A percentile compares a stretch with the other conserved stretches of the same genome.
Evolutionary conservation across 73 alveolate species (phyloP).

Genomic region (Effrenium voratum): DNA sequence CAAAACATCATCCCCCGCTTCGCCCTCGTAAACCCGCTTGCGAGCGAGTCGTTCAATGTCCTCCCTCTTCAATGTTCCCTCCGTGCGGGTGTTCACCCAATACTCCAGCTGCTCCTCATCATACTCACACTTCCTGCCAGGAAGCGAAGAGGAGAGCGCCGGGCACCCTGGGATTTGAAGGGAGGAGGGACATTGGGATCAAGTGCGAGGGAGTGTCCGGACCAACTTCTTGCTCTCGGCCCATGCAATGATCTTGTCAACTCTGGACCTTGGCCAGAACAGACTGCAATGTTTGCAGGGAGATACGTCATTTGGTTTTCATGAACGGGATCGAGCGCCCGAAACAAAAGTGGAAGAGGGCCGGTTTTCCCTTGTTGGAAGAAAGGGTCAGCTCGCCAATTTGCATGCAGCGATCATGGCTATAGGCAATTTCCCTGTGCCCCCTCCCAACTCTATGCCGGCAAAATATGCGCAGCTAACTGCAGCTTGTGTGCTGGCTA

Average conservation of each 20-base stretch:
- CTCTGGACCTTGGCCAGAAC: not conserved
- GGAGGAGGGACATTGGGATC: too few relatives aligned
- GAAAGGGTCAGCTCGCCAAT: too few relatives aligned
- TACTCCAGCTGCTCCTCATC: slow-evolving; percentile 9
- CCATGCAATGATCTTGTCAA: slow-evolving; percentile 54
- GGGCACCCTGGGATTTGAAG: too few relatives aligned
- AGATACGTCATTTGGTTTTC: not conserved
- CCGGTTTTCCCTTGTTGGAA: too few relatives aligned
- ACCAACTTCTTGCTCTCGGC: slow-evolving; percentile 31
- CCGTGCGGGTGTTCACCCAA: slow-evolving; percentile 70
- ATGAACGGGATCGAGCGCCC: too few relatives aligned
- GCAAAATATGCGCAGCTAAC: too few relatives aligned
- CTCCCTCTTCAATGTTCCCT: slow-evolving; percentile 35
- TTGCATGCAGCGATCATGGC: too few relatives aligned
- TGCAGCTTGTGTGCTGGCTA: not conserved
- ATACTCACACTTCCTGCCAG: slow-evolving; percentile 31
- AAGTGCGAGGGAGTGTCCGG: not conserved
- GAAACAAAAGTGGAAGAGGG: not conserved
- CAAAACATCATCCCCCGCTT: not conserved
- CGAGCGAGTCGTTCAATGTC: slow-evolving; percentile 28
- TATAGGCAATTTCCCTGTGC: too few relatives aligned
- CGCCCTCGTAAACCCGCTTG: not conserved
- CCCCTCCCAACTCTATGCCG: too few relatives aligned
- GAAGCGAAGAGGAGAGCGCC: too few relatives aligned
- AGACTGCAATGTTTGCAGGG: not conserved